A percentile compares a stretch with the other conserved stretches of the same genome.
phyloP scores from a whole-genome alignment of 208 protist species.

The Blastocrithidia nonstop region DNA sequence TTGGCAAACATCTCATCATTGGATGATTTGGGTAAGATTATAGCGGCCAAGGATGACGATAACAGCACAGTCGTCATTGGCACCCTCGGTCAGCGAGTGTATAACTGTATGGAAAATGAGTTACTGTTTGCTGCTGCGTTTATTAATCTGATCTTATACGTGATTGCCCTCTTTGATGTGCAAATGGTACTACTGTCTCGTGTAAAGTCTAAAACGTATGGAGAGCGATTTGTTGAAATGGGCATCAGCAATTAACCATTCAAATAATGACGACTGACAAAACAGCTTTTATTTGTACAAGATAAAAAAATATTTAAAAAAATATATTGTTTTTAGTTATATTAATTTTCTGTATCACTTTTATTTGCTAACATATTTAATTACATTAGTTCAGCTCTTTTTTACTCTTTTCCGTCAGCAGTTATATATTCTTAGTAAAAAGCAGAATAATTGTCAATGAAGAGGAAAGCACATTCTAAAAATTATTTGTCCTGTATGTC shows the following conservation, averaged over 20 bases:
- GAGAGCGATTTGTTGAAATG: slow-evolving; percentile 72
- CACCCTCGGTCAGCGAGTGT: slow-evolving; percentile 28
- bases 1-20: slow-evolving; percentile 8
- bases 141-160: slow-evolving; percentile 32
- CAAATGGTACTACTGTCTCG: slow-evolving; percentile 57
- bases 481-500: too few species aligned
- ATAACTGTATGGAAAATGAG: slow-evolving; percentile 23
- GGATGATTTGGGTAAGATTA: slow-evolving; percentile 6
- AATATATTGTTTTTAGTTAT: slow-evolving; percentile 2
- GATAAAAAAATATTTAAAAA: slow-evolving; percentile 1
- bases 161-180: slow-evolving; percentile 66
- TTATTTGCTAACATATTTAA: background rate
- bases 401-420: too few species aligned
- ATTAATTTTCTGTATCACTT: slow-evolving; percentile 2
- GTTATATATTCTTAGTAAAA: too few species aligned
- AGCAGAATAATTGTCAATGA: too few species aligned
- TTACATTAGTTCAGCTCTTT: too few species aligned
- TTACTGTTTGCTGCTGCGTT: slow-evolving; percentile 41
- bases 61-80: slow-evolving; percentile 20
- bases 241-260: slow-evolving; percentile 49
- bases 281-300: slow-evolving; percentile 2
- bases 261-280: slow-evolving; percentile 4
- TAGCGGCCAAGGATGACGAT: slow-evolving; percentile 7
- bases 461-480: too few species aligned
- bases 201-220: slow-evolving; percentile 74